Base-by-base conservation (phyloP, 202 grass and related monocot species). In the Carex arenaria region DNA sequence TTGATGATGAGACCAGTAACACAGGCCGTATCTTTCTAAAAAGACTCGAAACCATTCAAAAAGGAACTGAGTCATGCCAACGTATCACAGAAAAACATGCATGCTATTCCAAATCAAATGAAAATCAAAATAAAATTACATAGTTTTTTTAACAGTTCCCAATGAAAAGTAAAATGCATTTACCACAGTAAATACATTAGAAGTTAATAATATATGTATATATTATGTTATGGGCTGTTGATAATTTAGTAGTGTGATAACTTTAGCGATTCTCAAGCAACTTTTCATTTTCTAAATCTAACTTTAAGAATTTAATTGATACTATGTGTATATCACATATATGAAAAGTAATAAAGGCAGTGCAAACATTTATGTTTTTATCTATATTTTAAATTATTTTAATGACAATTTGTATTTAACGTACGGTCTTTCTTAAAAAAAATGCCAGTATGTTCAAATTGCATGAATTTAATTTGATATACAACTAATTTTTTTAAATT, bases 21-120 rank as follows among this genome's bases (percentile, higher is more conserved):
- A 47, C 3, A 30, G 49, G 49, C 45, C 51, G 84, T 82, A 84
- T 89, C 93, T 84, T 85, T 78, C 77, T 93, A 74, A 86, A 89
- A 84, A 87, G 78, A 83, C 86, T 87, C 82, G 53, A 75, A 53
- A 10, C 49, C 55, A 87, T 86, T 89, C 26, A 22, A 80, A 92
- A 89, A 84, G 78, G 63, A 38, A 11, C 64, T 75, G 67, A 15
- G 49, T 47, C 71, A 11, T 60, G 47, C 69, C 40, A 57, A 68
- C 43, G 20, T 53, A 84, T 70, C 85, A 84, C 76, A 71, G 81
- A 90, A 87, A 84, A 51, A 55, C 72, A 84, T 71, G 81, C 82
- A 84, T 71, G 81, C 82, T 63, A 38, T 59, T 66, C 52, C 88
- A 53, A 71, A 31, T 10, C 26, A 19, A 87, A 72, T 68, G 52